Evolutionary conservation across 108 stramenopile genomes (phyloP).

Genomic region (Discostella stelligeroides): DNA sequence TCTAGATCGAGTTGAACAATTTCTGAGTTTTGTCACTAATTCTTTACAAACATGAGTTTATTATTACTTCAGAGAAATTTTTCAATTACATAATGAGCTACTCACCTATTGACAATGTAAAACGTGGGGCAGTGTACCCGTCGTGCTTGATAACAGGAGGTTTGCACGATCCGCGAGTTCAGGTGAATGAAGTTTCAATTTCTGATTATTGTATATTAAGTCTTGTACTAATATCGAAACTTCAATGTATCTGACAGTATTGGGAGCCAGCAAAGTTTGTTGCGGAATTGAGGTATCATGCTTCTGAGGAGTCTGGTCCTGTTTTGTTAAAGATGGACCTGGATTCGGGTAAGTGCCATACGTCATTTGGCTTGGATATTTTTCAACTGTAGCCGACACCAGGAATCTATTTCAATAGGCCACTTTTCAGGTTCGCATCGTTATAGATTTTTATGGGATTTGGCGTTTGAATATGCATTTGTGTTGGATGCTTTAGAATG

Average conservation of each 20-base stretch:
- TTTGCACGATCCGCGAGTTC: slow-evolving; percentile 92
- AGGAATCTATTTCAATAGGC: slow-evolving; percentile 30
- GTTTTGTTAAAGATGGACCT: slow-evolving; percentile 85
- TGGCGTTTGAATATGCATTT: slow-evolving; percentile 92
- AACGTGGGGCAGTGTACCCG: slow-evolving; percentile 73
- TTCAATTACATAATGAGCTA: slow-evolving; percentile 82
- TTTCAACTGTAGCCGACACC: too few species aligned
- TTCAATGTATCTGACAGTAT: slow-evolving; percentile 15
- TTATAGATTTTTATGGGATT: slow-evolving; percentile 91
- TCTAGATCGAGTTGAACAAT: background rate
- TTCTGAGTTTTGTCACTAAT: background rate
- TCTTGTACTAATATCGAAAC: background rate
- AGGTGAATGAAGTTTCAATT: slow-evolving; percentile 25
- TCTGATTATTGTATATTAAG: background rate
- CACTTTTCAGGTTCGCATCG: slow-evolving; percentile 94
- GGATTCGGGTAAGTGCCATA: slow-evolving; percentile 52
- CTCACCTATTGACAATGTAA: slow-evolving; percentile 90
- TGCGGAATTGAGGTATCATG: slow-evolving; percentile 52
- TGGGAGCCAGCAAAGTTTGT: slow-evolving; percentile 80
- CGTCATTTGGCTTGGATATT: background rate
- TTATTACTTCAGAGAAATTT: slow-evolving; percentile 50
- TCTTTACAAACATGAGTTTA: slow-evolving; percentile 28
- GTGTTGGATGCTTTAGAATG: slow-evolving; percentile 77
- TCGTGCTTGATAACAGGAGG: slow-evolving; percentile 91
- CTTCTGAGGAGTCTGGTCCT: slow-evolving; percentile 39